Conservation (phyloP, 257 asterid genomes). For the Jaltomata sinuosa region DNA sequence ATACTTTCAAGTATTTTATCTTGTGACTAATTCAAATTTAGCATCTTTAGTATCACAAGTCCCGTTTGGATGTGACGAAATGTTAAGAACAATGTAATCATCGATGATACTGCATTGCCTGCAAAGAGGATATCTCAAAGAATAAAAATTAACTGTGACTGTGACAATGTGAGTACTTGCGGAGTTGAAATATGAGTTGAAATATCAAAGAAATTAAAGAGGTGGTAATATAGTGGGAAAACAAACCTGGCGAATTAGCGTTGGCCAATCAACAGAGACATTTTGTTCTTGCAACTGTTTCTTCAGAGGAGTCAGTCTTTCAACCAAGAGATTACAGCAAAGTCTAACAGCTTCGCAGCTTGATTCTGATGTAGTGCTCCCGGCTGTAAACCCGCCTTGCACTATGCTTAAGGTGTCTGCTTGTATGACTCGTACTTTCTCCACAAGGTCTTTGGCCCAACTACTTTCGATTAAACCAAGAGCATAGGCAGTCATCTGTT, state of each 20-base stretch:
- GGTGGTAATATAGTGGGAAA: neutral
- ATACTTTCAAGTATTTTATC: neutral
- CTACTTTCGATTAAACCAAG: conserved; percentile 39
- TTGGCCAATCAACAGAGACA: conserved; percentile 48
- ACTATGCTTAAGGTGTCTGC: conserved; percentile 60
- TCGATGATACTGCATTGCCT: neutral
- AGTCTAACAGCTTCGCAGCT: conserved; percentile 68
- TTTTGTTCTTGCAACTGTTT: conserved; percentile 35
- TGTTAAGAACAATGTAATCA: neutral
- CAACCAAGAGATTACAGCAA: conserved; percentile 58
- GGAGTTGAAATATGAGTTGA: neutral
- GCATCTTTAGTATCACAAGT: neutral
- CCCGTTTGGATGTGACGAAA: neutral
- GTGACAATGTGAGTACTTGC: neutral
- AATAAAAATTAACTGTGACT: neutral
- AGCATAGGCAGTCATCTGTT: conserved; percentile 54
- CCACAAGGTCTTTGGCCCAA: conserved; percentile 38
- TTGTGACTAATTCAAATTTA: neutral
- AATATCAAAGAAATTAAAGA: neutral
- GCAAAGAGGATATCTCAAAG: neutral
- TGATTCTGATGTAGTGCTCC: conserved; percentile 77
- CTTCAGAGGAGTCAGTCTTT: conserved; percentile 39
- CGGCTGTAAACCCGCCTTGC: conserved; percentile 63
- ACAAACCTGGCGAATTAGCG: conserved; percentile 45
- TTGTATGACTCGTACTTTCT: conserved; percentile 60